Base-by-base conservation (phyloP, 306 rosid species). In the Malus asiatica region DNA sequence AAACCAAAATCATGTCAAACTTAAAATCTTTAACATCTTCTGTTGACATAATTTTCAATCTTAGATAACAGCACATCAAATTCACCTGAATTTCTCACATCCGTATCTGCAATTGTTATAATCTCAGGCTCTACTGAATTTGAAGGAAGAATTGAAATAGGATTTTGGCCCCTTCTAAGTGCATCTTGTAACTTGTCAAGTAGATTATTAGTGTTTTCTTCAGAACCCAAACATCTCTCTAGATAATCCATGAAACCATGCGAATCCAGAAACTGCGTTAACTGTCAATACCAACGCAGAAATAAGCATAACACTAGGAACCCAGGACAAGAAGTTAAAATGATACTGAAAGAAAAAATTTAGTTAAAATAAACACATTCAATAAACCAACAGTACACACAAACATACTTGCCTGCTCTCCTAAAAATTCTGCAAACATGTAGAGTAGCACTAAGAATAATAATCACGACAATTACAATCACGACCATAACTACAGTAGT, bases 171-270 rank as follows among this genome's bases (percentile, higher is more conserved):
- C 90, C 98, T 90, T 82, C 97, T 96, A 52, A 95, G 81, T 77
- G 97, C 97, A 89, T 95, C 99, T 90, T 96, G 99, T 69, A 96
- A 83, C 90, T 90, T 92, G 79, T 96, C 99, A 67, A 96, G 99
- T 32, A 92, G 80, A 71, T 93, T 96, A 85, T 87, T 89, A 78
- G 70, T 92, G 80, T 79, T 87, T 84, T 91, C 98, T 74, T 86
- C 97, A 46, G 93, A 86, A 82, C 97, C 90, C 76, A 87, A 51
- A 65, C 97, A 89, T 84, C 97, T 87, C 80, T 96, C 99, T 83
- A 90, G 71, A 83, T 92, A 96, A 85, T 96, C 99, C 87, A 95
- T 44, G 87, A 95, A 95, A 73, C 99, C 99, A 23, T 86, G 91
- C 45, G 99, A 90, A 23, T 95, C 99, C 67, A 96, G 88, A 87